Percentiles rank a stretch among this genome's conserved stretches.
Evolutionary conservation across 495 filamentous ascomycete species (phyloP).

Genomic region (Annulohypoxylon stygium): DNA sequence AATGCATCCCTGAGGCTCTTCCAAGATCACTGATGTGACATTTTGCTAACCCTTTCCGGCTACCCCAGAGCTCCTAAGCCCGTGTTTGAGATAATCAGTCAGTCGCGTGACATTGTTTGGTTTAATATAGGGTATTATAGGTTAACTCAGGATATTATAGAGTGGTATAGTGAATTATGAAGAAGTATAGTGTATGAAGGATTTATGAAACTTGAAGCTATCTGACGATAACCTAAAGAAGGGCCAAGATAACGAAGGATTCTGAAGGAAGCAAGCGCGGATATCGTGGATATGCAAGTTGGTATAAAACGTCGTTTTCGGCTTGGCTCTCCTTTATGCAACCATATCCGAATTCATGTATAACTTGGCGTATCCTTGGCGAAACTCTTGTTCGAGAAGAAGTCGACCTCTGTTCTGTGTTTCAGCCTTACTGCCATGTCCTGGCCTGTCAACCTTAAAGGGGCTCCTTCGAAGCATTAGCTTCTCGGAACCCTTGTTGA

Average conservation of each 20-base stretch:
- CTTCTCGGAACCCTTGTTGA: not conserved
- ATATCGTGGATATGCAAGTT: conserved; percentile 1
- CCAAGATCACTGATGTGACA: conserved; percentile 22
- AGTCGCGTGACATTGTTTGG: not conserved
- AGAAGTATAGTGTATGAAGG: not conserved
- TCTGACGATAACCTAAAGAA: conserved; percentile 2
- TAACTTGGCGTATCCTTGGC: not conserved
- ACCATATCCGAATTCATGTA: not conserved
- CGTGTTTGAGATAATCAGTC: not conserved
- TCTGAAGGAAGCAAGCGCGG: conserved; percentile 23
- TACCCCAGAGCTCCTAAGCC: not conserved
- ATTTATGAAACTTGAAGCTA: not conserved
- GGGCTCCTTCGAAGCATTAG: not conserved
- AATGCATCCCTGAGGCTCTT: conserved; percentile 9
- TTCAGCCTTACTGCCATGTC: conserved; percentile 27
- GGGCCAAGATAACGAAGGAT: conserved; percentile 4
- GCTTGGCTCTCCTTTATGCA: conserved; percentile 6
- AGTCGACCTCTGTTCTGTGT: not conserved
- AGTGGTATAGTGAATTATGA: not conserved
- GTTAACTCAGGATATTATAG: not conserved
- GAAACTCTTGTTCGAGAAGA: not conserved
- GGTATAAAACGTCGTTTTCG: conserved; percentile 10
- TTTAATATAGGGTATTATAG: not conserved
- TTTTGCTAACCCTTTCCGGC: conserved; percentile 3
- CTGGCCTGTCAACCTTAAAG: not conserved